Base-by-base conservation (phyloP, 106 monocot species). In the Allium fistulosum region DNA sequence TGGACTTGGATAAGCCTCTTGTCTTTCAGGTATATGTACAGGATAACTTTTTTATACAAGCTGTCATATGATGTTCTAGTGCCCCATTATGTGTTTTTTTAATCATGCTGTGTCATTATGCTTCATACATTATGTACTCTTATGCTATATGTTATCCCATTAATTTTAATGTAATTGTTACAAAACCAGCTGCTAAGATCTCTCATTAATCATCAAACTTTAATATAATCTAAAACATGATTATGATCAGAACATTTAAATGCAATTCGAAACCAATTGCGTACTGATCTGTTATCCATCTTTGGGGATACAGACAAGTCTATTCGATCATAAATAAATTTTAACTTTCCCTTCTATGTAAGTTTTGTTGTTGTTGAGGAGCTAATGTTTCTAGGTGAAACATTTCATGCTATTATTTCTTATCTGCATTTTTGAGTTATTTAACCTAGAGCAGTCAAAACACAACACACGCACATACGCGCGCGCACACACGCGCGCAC, bases 1-100 rank as follows among this genome's bases (percentile, higher is more conserved):
- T 88, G 11, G 88, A 92, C 71, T 76, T 92, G 68, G 74, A 75
- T 45, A 88, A 83, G 78, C 83, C 92, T 61, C 78, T 88, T 62
- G 88, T 92, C 46, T 92, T 88, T 71, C 92, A 92, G 88, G 92
- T 88, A 66, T 1, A 47, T 7, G 17, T 18, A 51, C 7, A 67
- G 22, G 22, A 18, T 22, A 12, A 66, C 16, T 48, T 64, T 64
- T 46, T 64, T 17, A 48, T 65, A 1, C 17, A 8, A n/a, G 9
- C 15, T 48, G 9, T 46, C 9, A 14, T 1, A 17, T 37, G 5
- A 49, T 46, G 64, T 64, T 16, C 8, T 37, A 37, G 37, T 37
- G 37, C 37, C 37, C 37, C 37, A 37, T 37, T 5, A 37, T 37
- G 37, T 37, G 37, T 5, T 37, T 37, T 5, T 37, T 37, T 37